Conservation (phyloP, 352 stramenopile genomes). For the Globisporangium spiculum region DNA sequence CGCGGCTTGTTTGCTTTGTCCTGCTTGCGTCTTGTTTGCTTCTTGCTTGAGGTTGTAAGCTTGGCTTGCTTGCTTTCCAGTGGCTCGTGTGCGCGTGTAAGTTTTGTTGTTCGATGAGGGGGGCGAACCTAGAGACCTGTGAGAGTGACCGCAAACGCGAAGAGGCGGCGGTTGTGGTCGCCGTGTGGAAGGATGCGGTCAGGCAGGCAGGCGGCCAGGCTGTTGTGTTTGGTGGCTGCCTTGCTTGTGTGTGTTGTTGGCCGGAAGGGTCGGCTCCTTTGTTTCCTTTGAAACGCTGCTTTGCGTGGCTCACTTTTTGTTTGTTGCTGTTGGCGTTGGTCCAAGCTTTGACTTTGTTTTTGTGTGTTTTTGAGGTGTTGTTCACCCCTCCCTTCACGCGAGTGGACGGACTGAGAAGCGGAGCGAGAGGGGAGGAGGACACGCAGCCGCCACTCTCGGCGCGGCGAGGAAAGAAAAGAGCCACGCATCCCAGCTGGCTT, state of each 20-base stretch:
- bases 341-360: background rate
- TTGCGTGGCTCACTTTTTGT: background rate
- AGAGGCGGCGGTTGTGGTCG: background rate
- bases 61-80: background rate
- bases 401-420: slow-evolving; percentile 1
- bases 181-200: background rate
- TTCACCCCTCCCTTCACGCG: background rate
- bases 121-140: background rate
- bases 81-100: background rate
- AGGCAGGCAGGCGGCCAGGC: background rate
- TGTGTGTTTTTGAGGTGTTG: background rate
- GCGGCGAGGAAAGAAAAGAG: background rate
- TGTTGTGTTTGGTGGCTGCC: background rate
- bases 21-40: background rate
- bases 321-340: background rate
- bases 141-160: background rate
- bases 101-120: slow-evolving; percentile 15
- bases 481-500: background rate
- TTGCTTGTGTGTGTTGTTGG: background rate
- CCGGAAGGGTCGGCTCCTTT: background rate
- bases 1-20: background rate
- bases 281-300: background rate
- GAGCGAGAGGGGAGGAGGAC: slow-evolving; percentile 11
- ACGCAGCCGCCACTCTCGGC: slow-evolving; percentile 2
- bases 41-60: background rate